Conservation (phyloP, 805 yeast genomes). For the Ogataea wickerhamii region DNA sequence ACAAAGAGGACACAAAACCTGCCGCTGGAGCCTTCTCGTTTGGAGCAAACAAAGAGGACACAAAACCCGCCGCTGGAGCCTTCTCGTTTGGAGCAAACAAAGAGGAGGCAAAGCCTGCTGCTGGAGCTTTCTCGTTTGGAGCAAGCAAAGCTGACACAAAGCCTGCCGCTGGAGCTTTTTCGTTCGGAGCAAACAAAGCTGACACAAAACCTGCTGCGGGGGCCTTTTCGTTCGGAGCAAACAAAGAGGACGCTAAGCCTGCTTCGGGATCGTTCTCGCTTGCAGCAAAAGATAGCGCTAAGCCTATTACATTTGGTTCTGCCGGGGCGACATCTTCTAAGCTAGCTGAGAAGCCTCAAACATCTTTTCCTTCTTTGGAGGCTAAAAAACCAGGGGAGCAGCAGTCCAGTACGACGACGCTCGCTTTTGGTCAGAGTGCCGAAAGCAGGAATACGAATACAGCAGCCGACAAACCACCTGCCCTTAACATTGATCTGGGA, state of each 20-base stretch:
- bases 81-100: slow-evolving; percentile 15
- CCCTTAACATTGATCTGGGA: too few species aligned
- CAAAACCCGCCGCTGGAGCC: slow-evolving; percentile 12
- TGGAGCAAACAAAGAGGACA: slow-evolving; percentile 13
- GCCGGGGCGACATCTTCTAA: not conserved
- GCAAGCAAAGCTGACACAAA: slow-evolving; percentile 6
- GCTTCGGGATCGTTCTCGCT: too few species aligned
- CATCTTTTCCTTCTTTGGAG: not conserved
- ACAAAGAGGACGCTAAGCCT: not conserved
- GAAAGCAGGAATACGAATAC: too few species aligned
- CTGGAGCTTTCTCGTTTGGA: slow-evolving; percentile 10
- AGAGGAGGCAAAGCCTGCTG: slow-evolving; percentile 9
- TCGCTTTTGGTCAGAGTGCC: too few species aligned
- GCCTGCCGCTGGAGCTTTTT: slow-evolving; percentile 3
- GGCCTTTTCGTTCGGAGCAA: slow-evolving; percentile 8
- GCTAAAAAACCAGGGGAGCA: too few species aligned
- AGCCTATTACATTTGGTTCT: not conserved
- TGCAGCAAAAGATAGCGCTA: too few species aligned
- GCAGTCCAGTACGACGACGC: too few species aligned
- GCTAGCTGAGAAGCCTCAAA: not conserved
- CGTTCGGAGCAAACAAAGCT: slow-evolving; percentile 1
- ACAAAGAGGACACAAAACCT: slow-evolving; percentile 4
- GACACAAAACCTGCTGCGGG: slow-evolving; percentile 4
- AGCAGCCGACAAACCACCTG: too few species aligned
- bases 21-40: slow-evolving; percentile 11